A percentile compares a stretch with the other conserved stretches of the same genome.
These are phyloP conservation scores for Maudiozyma turicensis DNA, from an alignment of 805 yeast species.

Conservation along the genomic window DNA sequence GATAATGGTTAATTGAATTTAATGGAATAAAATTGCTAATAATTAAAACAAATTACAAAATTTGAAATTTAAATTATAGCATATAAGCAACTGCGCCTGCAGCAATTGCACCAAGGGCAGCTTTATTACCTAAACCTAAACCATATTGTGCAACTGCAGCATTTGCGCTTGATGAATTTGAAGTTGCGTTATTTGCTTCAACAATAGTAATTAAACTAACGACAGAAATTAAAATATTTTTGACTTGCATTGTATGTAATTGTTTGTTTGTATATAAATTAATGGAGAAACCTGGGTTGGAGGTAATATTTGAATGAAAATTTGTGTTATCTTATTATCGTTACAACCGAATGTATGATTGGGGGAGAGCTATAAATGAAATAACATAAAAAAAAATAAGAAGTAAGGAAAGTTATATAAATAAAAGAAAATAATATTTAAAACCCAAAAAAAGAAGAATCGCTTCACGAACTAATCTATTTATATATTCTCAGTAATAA, in stretches of 20 bases:
- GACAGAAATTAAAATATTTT: conserved; percentile 6
- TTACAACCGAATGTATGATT: no score
- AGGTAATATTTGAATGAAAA: background rate
- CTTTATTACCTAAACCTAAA: conserved; percentile 2
- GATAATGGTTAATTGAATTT: no score
- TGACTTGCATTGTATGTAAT: conserved; percentile 6
- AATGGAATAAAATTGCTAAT: no score
- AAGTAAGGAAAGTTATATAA: no score
- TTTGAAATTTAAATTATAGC: conserved; percentile 1
- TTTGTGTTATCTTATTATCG: background rate
- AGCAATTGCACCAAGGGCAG: conserved; percentile 8
- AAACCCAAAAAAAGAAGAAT: no score
- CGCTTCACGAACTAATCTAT: no score
- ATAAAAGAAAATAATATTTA: no score
- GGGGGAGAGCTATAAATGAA: no score
- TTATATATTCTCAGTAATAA: no score
- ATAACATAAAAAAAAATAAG: no score
- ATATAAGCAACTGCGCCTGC: conserved; percentile 11
- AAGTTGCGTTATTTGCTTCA: conserved; percentile 3
- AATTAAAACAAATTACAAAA: background rate
- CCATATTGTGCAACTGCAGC: conserved; percentile 2
- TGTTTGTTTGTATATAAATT: background rate
- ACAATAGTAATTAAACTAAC: conserved; percentile 7
- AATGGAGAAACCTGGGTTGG: background rate
- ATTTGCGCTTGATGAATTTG: conserved; percentile 2